Base-by-base conservation (phyloP, 352 stramenopile genomes). In the Globisporangium polare region DNA sequence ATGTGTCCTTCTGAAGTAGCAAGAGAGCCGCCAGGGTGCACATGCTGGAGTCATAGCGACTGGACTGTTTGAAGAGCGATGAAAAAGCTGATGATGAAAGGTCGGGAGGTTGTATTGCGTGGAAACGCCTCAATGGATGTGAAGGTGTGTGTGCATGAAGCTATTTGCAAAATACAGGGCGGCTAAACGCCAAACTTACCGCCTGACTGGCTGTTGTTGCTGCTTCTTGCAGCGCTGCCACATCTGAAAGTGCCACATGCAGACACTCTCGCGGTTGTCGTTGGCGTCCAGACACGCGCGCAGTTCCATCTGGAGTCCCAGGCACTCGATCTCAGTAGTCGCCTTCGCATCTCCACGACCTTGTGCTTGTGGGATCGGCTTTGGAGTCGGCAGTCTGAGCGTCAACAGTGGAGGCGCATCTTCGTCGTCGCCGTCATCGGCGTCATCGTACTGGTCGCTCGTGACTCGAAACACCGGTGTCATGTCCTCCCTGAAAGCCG, bases 241-340 rank as follows among this genome's bases (percentile, higher is more conserved):
- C 18, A 20, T 31, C 29, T 29, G 15, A n/a, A 45, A 57, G n/a
- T 57, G 35, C 31, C 51, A 57, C 27, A 57, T 57, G 51, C 51
- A 57, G 10, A 57, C n/a, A 18, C 51, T 57, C n/a, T 57, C 51
- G 51, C 51, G 51, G 51, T 43, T 43, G 51, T 43, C 35, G 31
- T 57, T 57, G n/a, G 51, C 51, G 20, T 57, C 31, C 10, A 57
- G 31, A 35, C 51, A 57, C 8, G 51, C 27, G 29, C 51, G 51
- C 12, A 57, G 12, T 20, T 57, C 51, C 22, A 29, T 57, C 31
- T 57, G 51, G 31, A 46, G 37, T 15, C n/a, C 35, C 3, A 41
- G 29, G 51, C 51, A 57, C 9, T 27, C 45, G 12, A 3, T 45
- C 9, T 27, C 45, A n/a, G 2, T 45, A 5, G 51, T n/a, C 3